A percentile compares a stretch with the other conserved stretches of the same genome.
Evolutionary conservation across 345 rosid species (phyloP).

Genomic region (Nasturtium officinale): DNA sequence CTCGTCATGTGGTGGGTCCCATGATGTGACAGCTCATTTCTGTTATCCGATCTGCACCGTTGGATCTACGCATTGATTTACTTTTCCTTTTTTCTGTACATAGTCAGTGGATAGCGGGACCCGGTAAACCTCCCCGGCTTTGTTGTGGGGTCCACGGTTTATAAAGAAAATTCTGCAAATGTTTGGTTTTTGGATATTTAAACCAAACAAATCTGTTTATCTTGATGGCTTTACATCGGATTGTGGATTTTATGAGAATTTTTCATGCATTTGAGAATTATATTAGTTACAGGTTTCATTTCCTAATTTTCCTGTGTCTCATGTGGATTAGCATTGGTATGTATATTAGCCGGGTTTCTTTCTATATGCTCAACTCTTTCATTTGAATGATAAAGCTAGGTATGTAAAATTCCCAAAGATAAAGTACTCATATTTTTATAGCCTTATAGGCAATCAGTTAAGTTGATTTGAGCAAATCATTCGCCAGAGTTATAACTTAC

Average conservation of each 20-base stretch:
- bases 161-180: background rate
- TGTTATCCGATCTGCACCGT: conserved; percentile 20
- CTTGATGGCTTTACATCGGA: background rate
- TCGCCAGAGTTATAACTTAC: background rate
- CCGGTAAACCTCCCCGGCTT: conserved; percentile 15
- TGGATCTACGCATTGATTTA: conserved; percentile 26
- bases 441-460: background rate
- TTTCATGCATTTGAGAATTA: background rate
- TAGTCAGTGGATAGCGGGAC: conserved; percentile 36
- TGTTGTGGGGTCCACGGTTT: background rate
- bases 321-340: background rate
- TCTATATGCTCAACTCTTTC: background rate
- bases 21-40: background rate
- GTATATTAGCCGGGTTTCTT: background rate
- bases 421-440: background rate
- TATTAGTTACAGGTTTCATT: background rate
- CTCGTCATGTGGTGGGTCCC: conserved; percentile 21
- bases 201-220: conserved; percentile 3
- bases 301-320: background rate
- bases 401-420: background rate
- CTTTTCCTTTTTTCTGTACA: background rate
- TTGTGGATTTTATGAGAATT: background rate
- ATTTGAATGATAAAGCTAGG: background rate
- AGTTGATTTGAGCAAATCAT: conserved; percentile 30
- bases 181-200: conserved; percentile 7